phyloP scores from a whole-genome alignment of 2,329 filamentous ascomycete species.

The Fusarium verrucosum region DNA sequence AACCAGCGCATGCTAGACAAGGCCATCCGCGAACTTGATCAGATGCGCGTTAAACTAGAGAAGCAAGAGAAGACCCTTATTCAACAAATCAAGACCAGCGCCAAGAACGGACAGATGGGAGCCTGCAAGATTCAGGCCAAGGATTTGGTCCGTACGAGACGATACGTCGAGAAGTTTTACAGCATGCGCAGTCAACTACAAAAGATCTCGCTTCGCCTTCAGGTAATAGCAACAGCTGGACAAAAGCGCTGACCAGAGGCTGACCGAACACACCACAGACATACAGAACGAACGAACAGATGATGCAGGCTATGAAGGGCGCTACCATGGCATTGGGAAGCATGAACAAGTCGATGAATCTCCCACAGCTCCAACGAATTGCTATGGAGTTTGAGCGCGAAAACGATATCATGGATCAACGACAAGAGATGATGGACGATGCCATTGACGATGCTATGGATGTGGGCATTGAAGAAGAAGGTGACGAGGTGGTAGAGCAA shows the following conservation, averaged over 20 bases:
- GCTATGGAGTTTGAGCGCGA: slow-evolving; percentile 99
- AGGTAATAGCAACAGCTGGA: slow-evolving; percentile 62
- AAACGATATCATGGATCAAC: slow-evolving; percentile 99
- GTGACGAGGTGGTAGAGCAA: slow-evolving; percentile 96
- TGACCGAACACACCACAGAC: slow-evolving; percentile 65
- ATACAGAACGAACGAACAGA: slow-evolving; percentile 97
- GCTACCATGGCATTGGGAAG: slow-evolving; percentile 90
- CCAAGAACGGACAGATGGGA: slow-evolving; percentile 98
- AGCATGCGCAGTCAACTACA: slow-evolving; percentile 97
- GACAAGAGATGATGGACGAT: slow-evolving; percentile 99
- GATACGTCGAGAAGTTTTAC: slow-evolving; percentile 98
- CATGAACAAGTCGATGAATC: slow-evolving; percentile 98
- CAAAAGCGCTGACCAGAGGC: background rate
- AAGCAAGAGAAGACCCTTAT: slow-evolving; percentile 99
- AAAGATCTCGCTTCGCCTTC: slow-evolving; percentile 92
- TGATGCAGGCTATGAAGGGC: slow-evolving; percentile 99
- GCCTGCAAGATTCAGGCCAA: slow-evolving; percentile 98
- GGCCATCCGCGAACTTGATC: slow-evolving; percentile 94
- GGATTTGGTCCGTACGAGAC: slow-evolving; percentile 89
- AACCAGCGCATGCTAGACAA: slow-evolving; percentile 98
- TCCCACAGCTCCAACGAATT: slow-evolving; percentile 92
- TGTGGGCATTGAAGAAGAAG: slow-evolving; percentile 88
- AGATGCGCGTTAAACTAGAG: slow-evolving; percentile 93
- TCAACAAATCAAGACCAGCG: slow-evolving; percentile 96
- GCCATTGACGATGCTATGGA: slow-evolving; percentile 97